Evolutionary conservation across 139 green algal genomes (phyloP).

Genomic region (Chlorella sp.): DNA sequence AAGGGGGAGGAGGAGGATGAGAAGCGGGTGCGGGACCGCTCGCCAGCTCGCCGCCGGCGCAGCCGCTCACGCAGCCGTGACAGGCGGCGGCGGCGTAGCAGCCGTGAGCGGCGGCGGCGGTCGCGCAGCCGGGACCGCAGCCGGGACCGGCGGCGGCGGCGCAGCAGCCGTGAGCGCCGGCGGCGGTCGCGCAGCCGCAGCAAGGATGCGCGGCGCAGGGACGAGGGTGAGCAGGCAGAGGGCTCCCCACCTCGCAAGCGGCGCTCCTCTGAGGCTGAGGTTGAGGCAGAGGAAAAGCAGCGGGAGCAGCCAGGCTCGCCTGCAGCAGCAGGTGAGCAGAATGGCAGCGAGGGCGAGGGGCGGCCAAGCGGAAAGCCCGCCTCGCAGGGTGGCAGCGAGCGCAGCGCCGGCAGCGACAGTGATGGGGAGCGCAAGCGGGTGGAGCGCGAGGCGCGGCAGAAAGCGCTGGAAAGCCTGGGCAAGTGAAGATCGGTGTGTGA

Average conservation of each 20-base stretch:
- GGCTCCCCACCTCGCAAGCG: background rate
- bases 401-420: background rate
- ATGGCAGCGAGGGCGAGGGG: too few species aligned
- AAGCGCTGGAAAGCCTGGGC: constrained; percentile 34
- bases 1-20: background rate
- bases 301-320: background rate
- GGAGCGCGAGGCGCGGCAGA: constrained; percentile 32
- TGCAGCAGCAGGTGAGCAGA: background rate
- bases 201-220: background rate
- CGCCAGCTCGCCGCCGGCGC: background rate
- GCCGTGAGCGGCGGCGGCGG: background rate
- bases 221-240: background rate
- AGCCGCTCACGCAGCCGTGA: background rate
- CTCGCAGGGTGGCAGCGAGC: background rate
- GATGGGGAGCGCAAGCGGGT: constrained; percentile 17
- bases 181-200: background rate
- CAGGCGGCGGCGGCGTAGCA: background rate
- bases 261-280: background rate
- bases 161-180: constrained; percentile 8
- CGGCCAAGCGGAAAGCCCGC: background rate
- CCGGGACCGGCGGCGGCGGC: background rate
- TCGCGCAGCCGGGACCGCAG: constrained; percentile 2
- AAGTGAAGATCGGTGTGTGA: constrained; percentile 4
- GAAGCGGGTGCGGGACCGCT: background rate
- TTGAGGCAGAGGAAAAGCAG: background rate